phyloP scores from a whole-genome alignment of 2,329 filamentous ascomycete genomes.

The Fusarium zealandicum region DNA sequence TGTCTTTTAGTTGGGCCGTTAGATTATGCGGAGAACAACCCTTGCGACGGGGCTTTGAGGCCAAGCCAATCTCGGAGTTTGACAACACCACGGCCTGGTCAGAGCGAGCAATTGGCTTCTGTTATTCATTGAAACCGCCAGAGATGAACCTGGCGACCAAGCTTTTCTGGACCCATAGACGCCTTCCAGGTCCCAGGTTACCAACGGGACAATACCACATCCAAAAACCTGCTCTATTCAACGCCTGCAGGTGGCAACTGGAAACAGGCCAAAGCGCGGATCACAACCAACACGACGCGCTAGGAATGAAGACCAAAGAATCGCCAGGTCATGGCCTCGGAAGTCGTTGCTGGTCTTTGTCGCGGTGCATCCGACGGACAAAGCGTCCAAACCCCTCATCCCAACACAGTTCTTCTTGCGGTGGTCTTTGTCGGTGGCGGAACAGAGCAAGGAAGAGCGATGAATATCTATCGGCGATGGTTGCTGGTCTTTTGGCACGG shows the following conservation, averaged over 20 bases:
- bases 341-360: slow-evolving; percentile 34
- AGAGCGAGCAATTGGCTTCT: slow-evolving; percentile 16
- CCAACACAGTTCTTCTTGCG: slow-evolving; percentile 14
- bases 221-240: slow-evolving; percentile 12
- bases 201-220: slow-evolving; percentile 25
- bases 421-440: slow-evolving; percentile 17
- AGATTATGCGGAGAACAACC: slow-evolving; percentile 9
- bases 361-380: slow-evolving; percentile 21
- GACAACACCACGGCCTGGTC: slow-evolving; percentile 25
- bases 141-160: slow-evolving; percentile 8
- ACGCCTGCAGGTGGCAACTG: slow-evolving; percentile 22
- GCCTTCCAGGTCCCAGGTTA: slow-evolving; percentile 12
- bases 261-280: slow-evolving; percentile 27
- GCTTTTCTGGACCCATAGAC: slow-evolving; percentile 14
- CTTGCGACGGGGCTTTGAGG: slow-evolving; percentile 16
- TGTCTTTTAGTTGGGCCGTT: slow-evolving; percentile 13
- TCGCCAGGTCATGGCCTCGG: slow-evolving; percentile 1
- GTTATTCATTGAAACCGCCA: slow-evolving; percentile 10
- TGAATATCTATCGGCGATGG: slow-evolving; percentile 26
- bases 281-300: slow-evolving; percentile 6
- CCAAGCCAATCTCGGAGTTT: slow-evolving; percentile 26
- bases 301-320: slow-evolving; percentile 15
- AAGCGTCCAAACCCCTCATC: slow-evolving; percentile 26
- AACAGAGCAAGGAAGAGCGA: not conserved
- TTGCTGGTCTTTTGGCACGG: slow-evolving; percentile 2